Evolutionary conservation across 257 asterid species (phyloP), one percentile per base, ranked within the genome.

Genomic region (Penstemon eatonii): DNA sequence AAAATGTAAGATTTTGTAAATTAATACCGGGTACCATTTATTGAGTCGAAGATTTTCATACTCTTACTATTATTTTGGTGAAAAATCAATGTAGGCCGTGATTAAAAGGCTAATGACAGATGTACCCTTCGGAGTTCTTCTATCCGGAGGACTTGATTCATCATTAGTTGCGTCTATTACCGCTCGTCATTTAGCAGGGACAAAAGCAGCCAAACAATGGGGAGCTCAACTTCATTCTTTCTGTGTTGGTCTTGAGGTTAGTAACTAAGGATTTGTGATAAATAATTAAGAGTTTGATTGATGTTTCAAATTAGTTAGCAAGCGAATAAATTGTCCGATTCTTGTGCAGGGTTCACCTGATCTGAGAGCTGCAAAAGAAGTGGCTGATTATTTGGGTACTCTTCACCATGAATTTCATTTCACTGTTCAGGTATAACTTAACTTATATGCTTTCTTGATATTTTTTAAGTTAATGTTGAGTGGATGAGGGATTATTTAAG

Each of bases 131-230:
- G 98, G 98, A 5, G 99, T 94, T 78, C 84, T 94, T 77, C 78
- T 94, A 8, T 91, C 98, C 3, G 98, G 99, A 63, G 99, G 98
- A 19, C 98, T 94, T 37, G 99, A 91, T 85, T 94, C 99, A 2
- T 94, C 99, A 0, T 67, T 94, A 68, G 98, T 94, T 52, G 98
- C 99, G 37, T 71, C 99, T 13, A 68, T 94, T 73, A 89, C 99
- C n/a, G 81, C 99, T 55, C 98, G 99, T 40, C 70, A 94, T 80
- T 77, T 94, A 75, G 84, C 92, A 8, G 89, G 86, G 53, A 89
- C 98, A 0, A 89, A 87, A 74, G 96, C 94, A 0, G 96, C 95
- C 6, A 88, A 85, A 75, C 91, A 91, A 25, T 90, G 96, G 99
- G 99, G 99, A 63, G 74, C 93, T 4, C 96, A 94, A 56, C 96